Evolutionary conservation across 371 early-diverging fungal genomes (phyloP).

Genomic region (Batkoa obscura): DNA sequence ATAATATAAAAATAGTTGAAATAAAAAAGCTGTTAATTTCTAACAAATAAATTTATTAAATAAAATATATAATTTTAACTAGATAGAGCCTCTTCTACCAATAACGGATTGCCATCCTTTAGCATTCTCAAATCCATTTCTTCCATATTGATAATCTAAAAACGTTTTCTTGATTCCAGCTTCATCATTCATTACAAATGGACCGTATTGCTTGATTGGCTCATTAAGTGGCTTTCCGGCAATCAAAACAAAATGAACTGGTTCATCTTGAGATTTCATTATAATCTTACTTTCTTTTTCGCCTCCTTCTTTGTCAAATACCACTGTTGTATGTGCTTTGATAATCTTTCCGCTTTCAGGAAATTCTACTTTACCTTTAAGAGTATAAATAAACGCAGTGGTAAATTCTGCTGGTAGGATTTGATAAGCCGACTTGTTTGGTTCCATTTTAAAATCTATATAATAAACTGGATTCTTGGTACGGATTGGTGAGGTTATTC

Average conservation of each 20-base stretch:
- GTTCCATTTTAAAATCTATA: slow-evolving; percentile 38
- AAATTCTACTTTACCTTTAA: slow-evolving; percentile 30
- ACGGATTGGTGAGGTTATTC: slow-evolving; percentile 28
- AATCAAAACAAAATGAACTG: background rate
- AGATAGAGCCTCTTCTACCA: too few species aligned
- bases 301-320: slow-evolving; percentile 23
- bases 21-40: too few species aligned
- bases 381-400: slow-evolving; percentile 43
- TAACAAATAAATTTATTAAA: too few species aligned
- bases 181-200: slow-evolving; percentile 19
- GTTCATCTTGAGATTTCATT: slow-evolving; percentile 19
- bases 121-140: background rate
- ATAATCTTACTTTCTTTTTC: slow-evolving; percentile 12
- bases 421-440: slow-evolving; percentile 25
- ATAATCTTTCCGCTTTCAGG: slow-evolving; percentile 22
- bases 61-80: too few species aligned
- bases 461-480: slow-evolving; percentile 52
- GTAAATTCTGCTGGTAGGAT: slow-evolving; percentile 27
- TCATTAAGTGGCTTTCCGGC: slow-evolving; percentile 9
- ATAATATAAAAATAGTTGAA: too few species aligned
- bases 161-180: background rate
- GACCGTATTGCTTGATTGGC: slow-evolving; percentile 28
- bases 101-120: background rate
- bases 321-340: slow-evolving; percentile 30
- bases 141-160: background rate